Percentiles rank a stretch among this genome's conserved stretches.
Conservation (phyloP, 805 yeast species). For the Trichomonascus vanleenenianus region DNA sequence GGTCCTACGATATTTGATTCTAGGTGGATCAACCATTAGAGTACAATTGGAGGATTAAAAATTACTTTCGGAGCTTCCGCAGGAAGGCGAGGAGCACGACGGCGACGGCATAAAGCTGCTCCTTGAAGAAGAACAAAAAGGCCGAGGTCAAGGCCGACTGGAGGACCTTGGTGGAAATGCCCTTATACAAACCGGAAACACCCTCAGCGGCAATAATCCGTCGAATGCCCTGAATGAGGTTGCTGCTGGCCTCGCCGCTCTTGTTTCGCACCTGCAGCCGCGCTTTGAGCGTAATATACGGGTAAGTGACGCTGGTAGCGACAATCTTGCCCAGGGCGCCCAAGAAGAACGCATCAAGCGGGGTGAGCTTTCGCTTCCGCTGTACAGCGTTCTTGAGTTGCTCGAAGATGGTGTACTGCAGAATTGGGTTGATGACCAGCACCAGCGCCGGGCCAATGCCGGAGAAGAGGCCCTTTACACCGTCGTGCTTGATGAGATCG, state of each 20-base stretch:
- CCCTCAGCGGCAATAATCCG: constrained; percentile 67
- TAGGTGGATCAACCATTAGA: too few species aligned
- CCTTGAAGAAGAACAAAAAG: constrained; percentile 83
- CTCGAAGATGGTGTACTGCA: constrained; percentile 88
- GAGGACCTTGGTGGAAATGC: constrained; percentile 66
- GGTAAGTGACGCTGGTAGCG: constrained; percentile 87
- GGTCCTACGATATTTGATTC: too few species aligned
- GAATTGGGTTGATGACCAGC: constrained; percentile 79
- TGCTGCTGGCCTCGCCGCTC: constrained; percentile 20
- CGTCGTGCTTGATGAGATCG: constrained; percentile 63
- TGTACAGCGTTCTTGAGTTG: constrained; percentile 65
- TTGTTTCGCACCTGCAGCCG: constrained; percentile 69
- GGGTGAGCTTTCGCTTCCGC: constrained; percentile 46
- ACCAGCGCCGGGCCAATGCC: constrained; percentile 86
- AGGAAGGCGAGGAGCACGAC: constrained; percentile 44
- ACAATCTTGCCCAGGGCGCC: constrained; percentile 87
- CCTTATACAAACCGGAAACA: constrained; percentile 67
- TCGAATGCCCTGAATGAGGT: constrained; percentile 33
- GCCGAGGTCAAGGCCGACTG: constrained; percentile 89
- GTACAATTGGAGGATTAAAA: too few species aligned
- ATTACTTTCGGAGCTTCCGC: constrained; percentile 16
- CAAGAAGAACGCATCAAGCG: constrained; percentile 71
- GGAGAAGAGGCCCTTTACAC: constrained; percentile 62
- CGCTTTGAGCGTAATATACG: constrained; percentile 79
- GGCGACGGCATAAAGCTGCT: constrained; percentile 61